phyloP scores from a whole-genome alignment of 1,284 basidiomycete genomes.

The Cryptococcus maquisensis region DNA sequence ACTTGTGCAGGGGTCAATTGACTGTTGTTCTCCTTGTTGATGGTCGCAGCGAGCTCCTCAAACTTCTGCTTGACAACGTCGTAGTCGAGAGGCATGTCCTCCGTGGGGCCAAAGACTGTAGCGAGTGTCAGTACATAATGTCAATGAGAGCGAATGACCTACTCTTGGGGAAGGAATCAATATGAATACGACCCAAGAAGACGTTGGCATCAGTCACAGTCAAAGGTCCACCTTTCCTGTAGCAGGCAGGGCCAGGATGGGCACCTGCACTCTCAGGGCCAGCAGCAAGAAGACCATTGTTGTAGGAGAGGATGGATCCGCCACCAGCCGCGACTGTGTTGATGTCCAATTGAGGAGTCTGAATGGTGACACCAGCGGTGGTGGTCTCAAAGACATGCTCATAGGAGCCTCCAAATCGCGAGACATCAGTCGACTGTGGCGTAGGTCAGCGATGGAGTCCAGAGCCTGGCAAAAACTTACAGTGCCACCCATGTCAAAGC shows the following conservation, averaged over 20 bases:
- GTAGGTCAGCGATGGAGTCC: not conserved
- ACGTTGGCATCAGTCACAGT: slow-evolving; percentile 50
- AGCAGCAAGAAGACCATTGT: slow-evolving; percentile 40
- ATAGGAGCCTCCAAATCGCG: slow-evolving; percentile 44
- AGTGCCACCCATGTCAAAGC: slow-evolving; percentile 55
- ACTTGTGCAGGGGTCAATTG: slow-evolving; percentile 30
- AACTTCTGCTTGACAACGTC: slow-evolving; percentile 47
- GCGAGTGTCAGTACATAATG: slow-evolving; percentile 12
- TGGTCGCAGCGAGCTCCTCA: slow-evolving; percentile 46
- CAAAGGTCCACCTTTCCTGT: slow-evolving; percentile 48
- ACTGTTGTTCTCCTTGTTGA: slow-evolving; percentile 44
- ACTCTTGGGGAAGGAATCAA: slow-evolving; percentile 59
- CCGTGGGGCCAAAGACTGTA: slow-evolving; percentile 51
- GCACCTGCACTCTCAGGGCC: slow-evolving; percentile 36
- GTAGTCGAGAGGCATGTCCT: slow-evolving; percentile 52
- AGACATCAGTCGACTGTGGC: slow-evolving; percentile 63
- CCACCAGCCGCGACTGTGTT: slow-evolving; percentile 50
- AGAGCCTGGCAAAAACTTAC: not conserved
- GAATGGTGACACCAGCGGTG: slow-evolving; percentile 62
- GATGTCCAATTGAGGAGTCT: slow-evolving; percentile 36
- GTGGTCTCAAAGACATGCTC: slow-evolving; percentile 58
- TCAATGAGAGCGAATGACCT: slow-evolving; percentile 1
- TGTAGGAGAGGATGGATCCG: slow-evolving; percentile 44
- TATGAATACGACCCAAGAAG: slow-evolving; percentile 44
- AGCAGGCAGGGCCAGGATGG: slow-evolving; percentile 42